Conservation (phyloP, 768 basidiomycete species). For the Tricholoma bakamatsutake region DNA sequence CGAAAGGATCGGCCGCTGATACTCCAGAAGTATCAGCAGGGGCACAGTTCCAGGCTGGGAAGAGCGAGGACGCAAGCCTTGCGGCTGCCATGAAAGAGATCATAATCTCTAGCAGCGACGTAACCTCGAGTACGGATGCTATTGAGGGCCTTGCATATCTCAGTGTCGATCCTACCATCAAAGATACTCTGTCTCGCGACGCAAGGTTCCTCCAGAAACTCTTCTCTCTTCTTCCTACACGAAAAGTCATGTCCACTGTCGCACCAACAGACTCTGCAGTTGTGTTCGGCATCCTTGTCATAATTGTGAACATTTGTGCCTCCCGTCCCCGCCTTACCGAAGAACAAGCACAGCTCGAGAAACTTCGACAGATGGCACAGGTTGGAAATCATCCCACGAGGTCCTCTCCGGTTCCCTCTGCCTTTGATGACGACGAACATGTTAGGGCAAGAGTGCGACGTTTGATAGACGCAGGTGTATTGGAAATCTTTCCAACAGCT, state of each 20-base stretch:
- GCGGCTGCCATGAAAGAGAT: constrained; percentile 53
- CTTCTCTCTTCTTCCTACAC: constrained; percentile 51
- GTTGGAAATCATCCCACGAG: constrained; percentile 24
- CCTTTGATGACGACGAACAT: constrained; percentile 58
- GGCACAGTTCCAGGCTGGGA: constrained; percentile 11
- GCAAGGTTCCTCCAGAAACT: constrained; percentile 48
- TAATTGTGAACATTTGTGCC: constrained; percentile 68
- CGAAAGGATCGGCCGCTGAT: constrained; percentile 49
- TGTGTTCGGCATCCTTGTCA: constrained; percentile 71
- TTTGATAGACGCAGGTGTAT: constrained; percentile 55
- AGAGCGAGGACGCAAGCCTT: constrained; percentile 36
- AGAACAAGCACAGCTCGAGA: constrained; percentile 80
- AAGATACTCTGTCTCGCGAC: constrained; percentile 55
- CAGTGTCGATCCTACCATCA: constrained; percentile 54
- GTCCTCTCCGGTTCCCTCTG: constrained; percentile 23
- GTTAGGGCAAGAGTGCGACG: constrained; percentile 57
- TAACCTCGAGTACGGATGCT: constrained; percentile 49
- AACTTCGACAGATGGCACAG: constrained; percentile 71
- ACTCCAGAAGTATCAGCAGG: constrained; percentile 23
- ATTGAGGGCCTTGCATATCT: constrained; percentile 87
- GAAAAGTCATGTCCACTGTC: constrained; percentile 25
- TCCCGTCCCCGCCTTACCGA: constrained; percentile 68
- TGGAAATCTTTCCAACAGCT: constrained; percentile 55
- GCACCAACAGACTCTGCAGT: constrained; percentile 35
- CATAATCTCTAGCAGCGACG: constrained; percentile 35